Conservation (phyloP, 805 yeast genomes). For the Kuraishia hungarica region DNA sequence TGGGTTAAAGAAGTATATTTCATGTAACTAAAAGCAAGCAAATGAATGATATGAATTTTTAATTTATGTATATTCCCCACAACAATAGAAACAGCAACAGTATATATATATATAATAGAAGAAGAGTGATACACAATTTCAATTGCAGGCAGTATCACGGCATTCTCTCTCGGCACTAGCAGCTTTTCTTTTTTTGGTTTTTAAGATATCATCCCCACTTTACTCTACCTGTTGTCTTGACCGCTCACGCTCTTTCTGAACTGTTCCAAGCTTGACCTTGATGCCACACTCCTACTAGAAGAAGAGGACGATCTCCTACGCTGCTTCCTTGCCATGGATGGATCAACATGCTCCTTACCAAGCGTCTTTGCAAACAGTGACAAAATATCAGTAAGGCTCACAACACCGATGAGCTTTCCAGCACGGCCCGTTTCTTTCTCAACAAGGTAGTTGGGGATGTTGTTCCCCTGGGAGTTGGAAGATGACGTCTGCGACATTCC, state of each 20-base stretch:
- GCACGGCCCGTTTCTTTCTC: slow-evolving; percentile 40
- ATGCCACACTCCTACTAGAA: slow-evolving; percentile 24
- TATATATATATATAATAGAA: no score
- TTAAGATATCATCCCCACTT: no score
- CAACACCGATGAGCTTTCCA: slow-evolving; percentile 84
- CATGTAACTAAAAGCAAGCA: no score
- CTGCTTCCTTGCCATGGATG: slow-evolving; percentile 80
- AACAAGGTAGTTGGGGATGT: slow-evolving; percentile 3
- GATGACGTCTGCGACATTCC: slow-evolving; percentile 9
- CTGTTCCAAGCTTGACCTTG: slow-evolving; percentile 29
- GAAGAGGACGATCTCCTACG: slow-evolving; percentile 57
- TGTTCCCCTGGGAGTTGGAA: slow-evolving; percentile 8
- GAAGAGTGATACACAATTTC: no score
- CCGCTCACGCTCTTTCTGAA: slow-evolving; percentile 34
- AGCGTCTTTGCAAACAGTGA: slow-evolving; percentile 69
- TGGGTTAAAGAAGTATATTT: no score
- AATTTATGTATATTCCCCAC: no score
- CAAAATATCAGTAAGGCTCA: slow-evolving; percentile 84
- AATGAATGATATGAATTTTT: no score
- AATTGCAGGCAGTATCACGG: no score
- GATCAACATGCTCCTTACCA: slow-evolving; percentile 68
- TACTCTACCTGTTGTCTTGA: no score
- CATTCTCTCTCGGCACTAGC: no score
- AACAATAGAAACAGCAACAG: no score
- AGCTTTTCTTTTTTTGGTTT: no score